These are phyloP conservation scores for Saturnispora zaruensis DNA, from an alignment of 805 yeast species.

Conservation along the genomic window DNA sequence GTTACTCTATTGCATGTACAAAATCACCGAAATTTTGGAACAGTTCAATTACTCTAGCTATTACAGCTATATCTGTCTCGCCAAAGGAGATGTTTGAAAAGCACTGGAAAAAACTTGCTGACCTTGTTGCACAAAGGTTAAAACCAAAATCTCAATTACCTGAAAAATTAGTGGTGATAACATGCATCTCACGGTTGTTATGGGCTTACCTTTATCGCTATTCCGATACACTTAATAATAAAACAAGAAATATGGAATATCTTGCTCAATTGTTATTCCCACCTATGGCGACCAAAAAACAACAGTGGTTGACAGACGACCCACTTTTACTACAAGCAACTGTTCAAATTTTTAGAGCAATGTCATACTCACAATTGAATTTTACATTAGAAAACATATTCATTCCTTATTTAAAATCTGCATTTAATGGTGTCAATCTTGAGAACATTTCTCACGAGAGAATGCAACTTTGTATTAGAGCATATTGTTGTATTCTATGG, in stretches of 20 bases:
- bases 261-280: slow-evolving; percentile 52
- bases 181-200: slow-evolving; percentile 60
- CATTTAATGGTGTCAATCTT: slow-evolving; percentile 48
- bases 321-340: slow-evolving; percentile 52
- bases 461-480: slow-evolving; percentile 55
- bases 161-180: slow-evolving; percentile 48
- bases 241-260: slow-evolving; percentile 66
- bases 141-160: slow-evolving; percentile 49
- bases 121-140: slow-evolving; percentile 48
- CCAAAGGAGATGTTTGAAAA: slow-evolving; percentile 65
- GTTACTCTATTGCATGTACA: slow-evolving; percentile 37
- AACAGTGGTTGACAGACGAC: slow-evolving; percentile 70
- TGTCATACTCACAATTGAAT: slow-evolving; percentile 73
- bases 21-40: slow-evolving; percentile 51
- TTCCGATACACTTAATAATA: slow-evolving; percentile 81
- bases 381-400: slow-evolving; percentile 73
- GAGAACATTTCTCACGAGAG: slow-evolving; percentile 67
- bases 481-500: slow-evolving; percentile 63
- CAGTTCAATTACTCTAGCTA: slow-evolving; percentile 54
- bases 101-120: slow-evolving; percentile 66
- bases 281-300: slow-evolving; percentile 42
- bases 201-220: slow-evolving; percentile 89
- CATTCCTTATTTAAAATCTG: slow-evolving; percentile 54
- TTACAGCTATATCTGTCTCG: slow-evolving; percentile 71
- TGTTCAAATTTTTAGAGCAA: slow-evolving; percentile 64